phyloP scores from a whole-genome alignment of 768 basidiomycete genomes.

The Paxillus ammoniavirescens region DNA sequence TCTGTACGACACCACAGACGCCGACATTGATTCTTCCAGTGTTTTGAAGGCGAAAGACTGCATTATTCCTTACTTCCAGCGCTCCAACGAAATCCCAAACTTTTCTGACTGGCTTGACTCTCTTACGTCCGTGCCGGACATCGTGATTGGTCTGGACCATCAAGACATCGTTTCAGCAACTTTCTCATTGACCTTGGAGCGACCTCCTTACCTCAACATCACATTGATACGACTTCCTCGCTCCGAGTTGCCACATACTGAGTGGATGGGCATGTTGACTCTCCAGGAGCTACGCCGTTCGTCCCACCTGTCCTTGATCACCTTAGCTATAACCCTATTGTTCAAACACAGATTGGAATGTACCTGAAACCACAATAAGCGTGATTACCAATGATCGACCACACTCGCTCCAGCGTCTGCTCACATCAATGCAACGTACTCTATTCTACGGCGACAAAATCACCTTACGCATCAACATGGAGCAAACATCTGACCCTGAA shows the following conservation, averaged over 20 bases:
- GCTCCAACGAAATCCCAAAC: constrained; percentile 4
- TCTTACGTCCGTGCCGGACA: constrained; percentile 27
- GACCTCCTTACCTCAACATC: constrained; percentile 23
- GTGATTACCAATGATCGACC: constrained; percentile 81
- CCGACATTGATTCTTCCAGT: not conserved
- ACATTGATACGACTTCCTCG: constrained; percentile 45
- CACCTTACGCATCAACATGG: constrained; percentile 68
- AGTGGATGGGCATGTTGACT: constrained; percentile 64
- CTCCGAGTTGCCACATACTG: constrained; percentile 47
- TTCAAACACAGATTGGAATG: constrained; percentile 63
- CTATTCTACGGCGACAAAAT: constrained; percentile 69
- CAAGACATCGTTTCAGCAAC: constrained; percentile 24
- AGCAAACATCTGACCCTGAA: constrained; percentile 65
- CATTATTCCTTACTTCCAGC: constrained; percentile 15
- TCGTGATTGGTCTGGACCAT: constrained; percentile 35
- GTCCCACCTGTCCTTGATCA: constrained; percentile 13
- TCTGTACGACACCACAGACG: constrained; percentile 25
- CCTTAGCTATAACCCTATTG: constrained; percentile 2
- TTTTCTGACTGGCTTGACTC: constrained; percentile 33
- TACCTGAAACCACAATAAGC: constrained; percentile 63
- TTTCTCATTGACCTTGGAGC: constrained; percentile 17
- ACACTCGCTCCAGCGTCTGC: constrained; percentile 62
- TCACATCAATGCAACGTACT: constrained; percentile 56
- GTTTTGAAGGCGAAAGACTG: constrained; percentile 14
- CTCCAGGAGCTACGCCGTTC: constrained; percentile 42